Evolutionary conservation across 1,139 yeast genomes (phyloP), one percentile per base, ranked within the genome.

Genomic region (Suhomyces maxii): DNA sequence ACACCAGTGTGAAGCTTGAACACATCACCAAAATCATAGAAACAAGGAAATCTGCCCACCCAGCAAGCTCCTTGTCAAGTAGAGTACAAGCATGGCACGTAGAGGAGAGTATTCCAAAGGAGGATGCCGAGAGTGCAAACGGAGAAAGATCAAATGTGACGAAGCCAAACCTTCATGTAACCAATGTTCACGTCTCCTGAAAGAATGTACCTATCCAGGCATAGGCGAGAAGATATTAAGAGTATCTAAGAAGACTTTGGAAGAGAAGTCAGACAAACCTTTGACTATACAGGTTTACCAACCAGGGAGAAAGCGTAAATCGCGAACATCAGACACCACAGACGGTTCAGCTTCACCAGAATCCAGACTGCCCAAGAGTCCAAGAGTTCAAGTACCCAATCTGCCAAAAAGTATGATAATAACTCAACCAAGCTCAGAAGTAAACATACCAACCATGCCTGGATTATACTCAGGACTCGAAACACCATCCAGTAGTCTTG

Each of bases 81-180:
- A 18, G 23, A 18, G 23, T 18, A 18, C 23, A 18, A 11, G 7
- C n/a, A 28, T 37, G 37, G 37, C 39, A 9, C 41, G 42, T n/a
- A 35, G 49, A 25, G 49, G 59, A 8, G 63, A 56, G 45, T 61
- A 61, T 48, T 55, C 57, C 55, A 61, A 60, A 39, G 60, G 56
- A 12, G 66, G 66, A n/a, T 62, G 66, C 47, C 56, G 59, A 10
- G 66, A 62, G 46, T 62, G 66, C 54, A 62, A 62, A 40, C 60
- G 66, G 12, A 57, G 66, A 31, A 62, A 62, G 42, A 62, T 62
- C 53, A 62, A 62, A 41, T 62, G 66, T 42, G 63, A 60, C 46
- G 66, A 62, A 39, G 63, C 57, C 26, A 57, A 58, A 26, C 58
- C 58, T 4, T 53, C 53, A 44, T 62, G 66, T 45, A 56, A 59